These are phyloP conservation scores for Penicillium goetzii DNA, from an alignment of 495 filamentous ascomycete species.

Conservation along the genomic window DNA sequence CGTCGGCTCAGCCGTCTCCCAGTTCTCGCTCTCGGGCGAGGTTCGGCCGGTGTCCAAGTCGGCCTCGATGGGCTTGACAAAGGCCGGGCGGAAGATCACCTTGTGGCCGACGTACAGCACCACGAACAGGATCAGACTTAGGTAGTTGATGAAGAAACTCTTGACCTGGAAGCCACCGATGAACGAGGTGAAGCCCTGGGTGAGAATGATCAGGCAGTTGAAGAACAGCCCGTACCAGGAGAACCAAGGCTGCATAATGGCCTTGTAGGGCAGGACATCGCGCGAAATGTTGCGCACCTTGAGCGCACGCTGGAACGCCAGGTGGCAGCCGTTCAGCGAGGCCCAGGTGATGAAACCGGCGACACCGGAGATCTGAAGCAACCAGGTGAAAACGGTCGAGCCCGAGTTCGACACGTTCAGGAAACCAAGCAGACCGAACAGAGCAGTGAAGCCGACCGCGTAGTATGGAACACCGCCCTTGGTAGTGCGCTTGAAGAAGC, in stretches of 20 bases:
- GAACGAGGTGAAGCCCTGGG: slow-evolving; percentile 72
- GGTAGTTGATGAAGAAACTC: slow-evolving; percentile 64
- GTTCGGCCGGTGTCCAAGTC: slow-evolving; percentile 54
- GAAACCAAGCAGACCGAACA: slow-evolving; percentile 57
- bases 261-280: slow-evolving; percentile 61
- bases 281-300: slow-evolving; percentile 59
- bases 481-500: slow-evolving; percentile 54
- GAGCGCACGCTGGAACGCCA: slow-evolving; percentile 64
- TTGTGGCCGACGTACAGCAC: slow-evolving; percentile 64
- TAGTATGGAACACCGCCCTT: slow-evolving; percentile 58
- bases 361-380: slow-evolving; percentile 65
- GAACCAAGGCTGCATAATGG: slow-evolving; percentile 61
- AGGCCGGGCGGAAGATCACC: slow-evolving; percentile 45
- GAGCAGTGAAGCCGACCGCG: slow-evolving; percentile 52
- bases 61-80: slow-evolving; percentile 49
- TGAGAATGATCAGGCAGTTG: slow-evolving; percentile 65
- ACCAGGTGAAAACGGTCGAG: slow-evolving; percentile 60
- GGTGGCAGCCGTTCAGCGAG: slow-evolving; percentile 60
- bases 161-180: slow-evolving; percentile 60
- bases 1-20: slow-evolving; percentile 49
- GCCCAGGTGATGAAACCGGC: slow-evolving; percentile 72
- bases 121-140: slow-evolving; percentile 64
- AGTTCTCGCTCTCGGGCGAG: slow-evolving; percentile 45
- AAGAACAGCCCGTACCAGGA: slow-evolving; percentile 66
- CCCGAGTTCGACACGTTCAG: slow-evolving; percentile 52